phyloP scores from a whole-genome alignment of 2,329 filamentous ascomycete genomes.

The Fusarium clavum region DNA sequence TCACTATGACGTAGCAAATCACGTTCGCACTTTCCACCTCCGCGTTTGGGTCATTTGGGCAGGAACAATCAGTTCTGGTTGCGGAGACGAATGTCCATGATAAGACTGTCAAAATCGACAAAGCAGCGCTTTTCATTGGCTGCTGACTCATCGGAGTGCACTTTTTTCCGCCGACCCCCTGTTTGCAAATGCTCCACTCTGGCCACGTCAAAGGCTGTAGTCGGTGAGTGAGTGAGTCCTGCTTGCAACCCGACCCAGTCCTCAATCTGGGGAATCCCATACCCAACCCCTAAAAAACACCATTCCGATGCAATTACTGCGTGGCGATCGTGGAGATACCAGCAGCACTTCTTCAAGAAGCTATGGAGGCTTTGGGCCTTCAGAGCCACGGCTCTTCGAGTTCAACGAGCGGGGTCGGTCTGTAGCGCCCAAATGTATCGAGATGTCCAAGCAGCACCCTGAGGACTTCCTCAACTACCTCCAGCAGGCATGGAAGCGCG shows the following conservation, averaged over 20 bases:
- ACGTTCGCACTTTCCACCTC: conserved; percentile 1
- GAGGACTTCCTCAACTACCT: conserved; percentile 40
- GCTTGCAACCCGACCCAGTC: conserved; percentile 29
- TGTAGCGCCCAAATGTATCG: conserved; percentile 37
- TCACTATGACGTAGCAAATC: conserved; percentile 14
- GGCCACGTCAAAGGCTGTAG: conserved; percentile 41
- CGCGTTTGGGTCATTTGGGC: conserved; percentile 21
- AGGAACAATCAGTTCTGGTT: conserved; percentile 10
- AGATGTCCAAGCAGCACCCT: conserved; percentile 38
- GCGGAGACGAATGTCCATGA: conserved; percentile 14
- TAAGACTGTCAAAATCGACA: conserved; percentile 13
- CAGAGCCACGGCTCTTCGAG: conserved; percentile 41
- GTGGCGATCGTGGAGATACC: conserved; percentile 43
- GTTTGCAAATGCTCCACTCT: conserved; percentile 21
- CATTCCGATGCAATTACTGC: conserved; percentile 42
- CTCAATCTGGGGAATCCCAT: conserved; percentile 30
- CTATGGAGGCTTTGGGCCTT: conserved; percentile 38
- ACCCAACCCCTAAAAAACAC: conserved; percentile 23
- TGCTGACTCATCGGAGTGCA: conserved; percentile 21
- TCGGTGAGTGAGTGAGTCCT: conserved; percentile 41
- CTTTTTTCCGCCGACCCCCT: conserved; percentile 38
- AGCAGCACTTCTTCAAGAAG: conserved; percentile 39
- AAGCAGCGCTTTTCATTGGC: conserved; percentile 2
- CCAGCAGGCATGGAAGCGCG: conserved; percentile 39
- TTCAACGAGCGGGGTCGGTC: conserved; percentile 39